phyloP scores from a whole-genome alignment of 177 flowering plant genomes.

The Vitis hybrid region DNA sequence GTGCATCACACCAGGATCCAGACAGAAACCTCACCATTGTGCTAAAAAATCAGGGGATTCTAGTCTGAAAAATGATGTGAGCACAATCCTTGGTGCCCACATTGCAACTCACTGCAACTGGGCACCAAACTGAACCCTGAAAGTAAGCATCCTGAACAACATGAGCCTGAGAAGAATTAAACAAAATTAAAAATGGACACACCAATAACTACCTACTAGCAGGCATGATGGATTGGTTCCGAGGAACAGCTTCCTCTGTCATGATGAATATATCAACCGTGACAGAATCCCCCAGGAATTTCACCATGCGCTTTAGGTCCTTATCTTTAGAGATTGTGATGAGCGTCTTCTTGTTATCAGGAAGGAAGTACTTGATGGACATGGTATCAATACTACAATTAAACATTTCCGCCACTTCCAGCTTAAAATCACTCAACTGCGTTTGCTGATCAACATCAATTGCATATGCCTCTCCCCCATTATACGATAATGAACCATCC shows the following conservation, averaged over 20 bases:
- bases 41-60: not conserved
- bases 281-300: slow-evolving; percentile 42
- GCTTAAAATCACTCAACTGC: slow-evolving; percentile 42
- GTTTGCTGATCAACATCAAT: slow-evolving; percentile 54
- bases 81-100: too few relatives aligned
- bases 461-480: slow-evolving; percentile 75
- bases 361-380: slow-evolving; percentile 72
- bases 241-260: slow-evolving; percentile 37
- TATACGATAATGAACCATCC: slow-evolving; percentile 59
- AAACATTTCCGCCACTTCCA: slow-evolving; percentile 64
- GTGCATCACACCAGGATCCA: not conserved
- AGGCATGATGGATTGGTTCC: slow-evolving; percentile 28
- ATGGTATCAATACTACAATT: slow-evolving; percentile 32
- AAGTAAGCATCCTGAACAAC: not conserved
- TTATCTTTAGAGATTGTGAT: slow-evolving; percentile 71
- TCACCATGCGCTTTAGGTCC: slow-evolving; percentile 71
- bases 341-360: slow-evolving; percentile 64
- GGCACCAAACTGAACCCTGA: slow-evolving; percentile 5
- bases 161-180: too few relatives aligned
- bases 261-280: slow-evolving; percentile 56
- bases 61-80: too few relatives aligned
- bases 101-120: not conserved
- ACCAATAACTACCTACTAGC: slow-evolving; percentile 42
- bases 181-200: not conserved
- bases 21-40: not conserved